phyloP scores from a whole-genome alignment of 768 basidiomycete species.

The Clitopilus hobsonii region DNA sequence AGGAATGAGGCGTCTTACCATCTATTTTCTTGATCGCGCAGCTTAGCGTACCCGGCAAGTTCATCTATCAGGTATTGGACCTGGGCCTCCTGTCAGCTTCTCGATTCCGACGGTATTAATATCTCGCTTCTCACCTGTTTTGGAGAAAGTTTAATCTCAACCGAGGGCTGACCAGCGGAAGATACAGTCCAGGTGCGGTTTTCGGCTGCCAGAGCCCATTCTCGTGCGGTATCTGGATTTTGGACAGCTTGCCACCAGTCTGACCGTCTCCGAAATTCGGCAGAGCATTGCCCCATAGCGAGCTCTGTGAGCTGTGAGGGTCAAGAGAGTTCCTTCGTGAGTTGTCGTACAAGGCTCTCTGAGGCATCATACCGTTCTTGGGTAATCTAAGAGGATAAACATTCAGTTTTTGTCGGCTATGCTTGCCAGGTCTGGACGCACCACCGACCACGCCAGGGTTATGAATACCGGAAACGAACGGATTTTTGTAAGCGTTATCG shows the following conservation, averaged over 20 bases:
- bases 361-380: constrained; percentile 36
- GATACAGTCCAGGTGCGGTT: constrained; percentile 28
- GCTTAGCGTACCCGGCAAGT: constrained; percentile 36
- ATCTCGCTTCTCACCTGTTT: constrained; percentile 40
- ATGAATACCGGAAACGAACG: constrained; percentile 40
- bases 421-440: constrained; percentile 9
- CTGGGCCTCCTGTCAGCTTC: constrained; percentile 16
- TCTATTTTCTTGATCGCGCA: constrained; percentile 29
- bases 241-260: constrained; percentile 36
- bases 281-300: constrained; percentile 46
- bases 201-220: constrained; percentile 27
- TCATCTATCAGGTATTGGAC: constrained; percentile 47
- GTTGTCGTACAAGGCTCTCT: background rate
- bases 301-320: constrained; percentile 36
- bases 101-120: no score
- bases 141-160: constrained; percentile 28
- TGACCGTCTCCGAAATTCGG: constrained; percentile 30
- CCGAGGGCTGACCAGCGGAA: constrained; percentile 19
- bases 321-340: background rate
- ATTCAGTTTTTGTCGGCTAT: no score
- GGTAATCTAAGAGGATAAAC: constrained; percentile 31
- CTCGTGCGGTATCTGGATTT: constrained; percentile 18
- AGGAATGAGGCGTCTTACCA: constrained; percentile 26
- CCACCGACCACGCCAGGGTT: constrained; percentile 44
- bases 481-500: constrained; percentile 33